Conservation (phyloP, 768 basidiomycete species). For the Agrocybe praecox region DNA sequence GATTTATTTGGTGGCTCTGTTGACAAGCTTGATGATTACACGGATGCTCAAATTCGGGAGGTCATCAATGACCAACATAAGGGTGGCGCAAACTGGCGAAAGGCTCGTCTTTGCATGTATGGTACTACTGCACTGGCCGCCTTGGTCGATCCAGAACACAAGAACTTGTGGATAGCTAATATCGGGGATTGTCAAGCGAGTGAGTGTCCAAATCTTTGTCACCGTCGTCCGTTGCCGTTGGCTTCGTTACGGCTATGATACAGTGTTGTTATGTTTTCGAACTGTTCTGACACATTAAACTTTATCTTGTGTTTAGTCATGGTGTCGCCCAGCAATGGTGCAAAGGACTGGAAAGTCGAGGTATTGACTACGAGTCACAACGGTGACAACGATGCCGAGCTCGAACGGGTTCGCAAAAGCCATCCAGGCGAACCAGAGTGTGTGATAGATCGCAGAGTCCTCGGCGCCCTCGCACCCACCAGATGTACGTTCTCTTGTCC, state of each 20-base stretch:
- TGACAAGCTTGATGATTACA: conserved; percentile 48
- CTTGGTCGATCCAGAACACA: conserved; percentile 67
- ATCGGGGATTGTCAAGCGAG: conserved; percentile 82
- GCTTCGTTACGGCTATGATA: neutral
- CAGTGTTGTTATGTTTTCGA: neutral
- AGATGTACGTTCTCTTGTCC: conserved; percentile 55
- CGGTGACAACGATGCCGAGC: conserved; percentile 66
- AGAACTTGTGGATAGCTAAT: conserved; percentile 79
- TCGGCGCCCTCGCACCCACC: conserved; percentile 78
- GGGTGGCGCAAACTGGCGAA: conserved; percentile 63
- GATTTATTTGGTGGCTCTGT: conserved; percentile 60
- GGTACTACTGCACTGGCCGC: conserved; percentile 79
- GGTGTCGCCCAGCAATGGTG: conserved; percentile 45
- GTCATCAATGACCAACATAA: conserved; percentile 66
- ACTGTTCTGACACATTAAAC: conserved; percentile 1
- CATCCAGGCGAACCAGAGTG: conserved; percentile 76
- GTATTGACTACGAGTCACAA: conserved; percentile 70
- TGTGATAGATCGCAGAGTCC: conserved; percentile 64
- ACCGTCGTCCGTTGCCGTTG: neutral
- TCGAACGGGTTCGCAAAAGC: conserved; percentile 60
- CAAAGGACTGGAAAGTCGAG: conserved; percentile 60
- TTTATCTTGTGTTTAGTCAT: conserved; percentile 40
- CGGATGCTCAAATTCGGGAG: conserved; percentile 55
- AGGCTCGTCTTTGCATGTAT: conserved; percentile 74
- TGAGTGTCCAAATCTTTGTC: conserved; percentile 32